Percentiles rank a stretch among this genome's conserved stretches.
Evolutionary conservation across 306 rosid species (phyloP).

Genomic region (Neltuma alba): DNA sequence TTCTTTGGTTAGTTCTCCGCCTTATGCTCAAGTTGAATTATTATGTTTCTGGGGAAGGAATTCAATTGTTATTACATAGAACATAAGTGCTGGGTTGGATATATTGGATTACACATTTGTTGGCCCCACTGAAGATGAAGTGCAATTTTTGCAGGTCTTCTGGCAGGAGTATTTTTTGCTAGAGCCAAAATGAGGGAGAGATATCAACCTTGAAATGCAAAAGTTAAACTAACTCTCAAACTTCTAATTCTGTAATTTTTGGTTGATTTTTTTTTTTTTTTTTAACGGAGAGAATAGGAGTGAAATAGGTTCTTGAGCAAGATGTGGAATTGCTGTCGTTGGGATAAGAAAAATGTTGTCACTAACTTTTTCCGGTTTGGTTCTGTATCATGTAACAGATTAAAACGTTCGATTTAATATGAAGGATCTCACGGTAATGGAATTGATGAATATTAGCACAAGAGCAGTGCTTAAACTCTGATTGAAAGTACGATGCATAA

Average conservation of each 20-base stretch:
- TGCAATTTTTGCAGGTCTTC: conserved; percentile 65
- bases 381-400: conserved; percentile 29
- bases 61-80: neutral
- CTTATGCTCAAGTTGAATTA: neutral
- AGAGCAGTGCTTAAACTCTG: neutral
- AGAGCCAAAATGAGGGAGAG: conserved; percentile 90
- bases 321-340: neutral
- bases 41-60: neutral
- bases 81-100: neutral
- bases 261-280: neutral
- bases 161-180: conserved; percentile 95
- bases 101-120: conserved; percentile 27
- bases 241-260: conserved; percentile 22
- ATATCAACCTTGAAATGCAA: conserved; percentile 50
- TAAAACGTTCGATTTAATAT: neutral
- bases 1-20: conserved; percentile 72
- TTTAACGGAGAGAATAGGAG: neutral
- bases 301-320: conserved; percentile 20
- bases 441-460: neutral
- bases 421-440: neutral
- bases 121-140: conserved; percentile 28
- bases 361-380: conserved; percentile 13
- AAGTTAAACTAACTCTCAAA: neutral
- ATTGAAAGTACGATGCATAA: neutral
- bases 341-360: neutral